Base-by-base conservation (phyloP, 2,329 filamentous ascomycete species). In the Fusarium agapanthi region DNA sequence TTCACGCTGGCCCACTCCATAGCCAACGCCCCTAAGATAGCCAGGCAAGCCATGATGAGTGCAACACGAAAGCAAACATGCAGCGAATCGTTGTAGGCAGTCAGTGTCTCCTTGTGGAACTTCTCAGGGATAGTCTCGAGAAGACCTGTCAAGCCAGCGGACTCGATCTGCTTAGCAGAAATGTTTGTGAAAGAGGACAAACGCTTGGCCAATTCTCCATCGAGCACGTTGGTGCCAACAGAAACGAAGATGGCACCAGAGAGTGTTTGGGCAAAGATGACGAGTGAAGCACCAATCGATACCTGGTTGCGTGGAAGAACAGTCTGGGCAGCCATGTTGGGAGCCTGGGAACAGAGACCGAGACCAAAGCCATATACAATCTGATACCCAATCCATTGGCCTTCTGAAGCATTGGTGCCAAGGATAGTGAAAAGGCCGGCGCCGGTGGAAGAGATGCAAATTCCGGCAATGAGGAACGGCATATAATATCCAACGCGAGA, bases 71-170 rank as follows among this genome's bases (percentile, higher is more conserved):
- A 91, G 85, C 85, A 66, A 84, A 78, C 6, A 38, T 83, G 84
- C 15, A 92, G 75, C 0, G 88, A 85, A 13, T 79, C 72, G 73
- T 91, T 91, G 80, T 92, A 92, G 1, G 86, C 88, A 15, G 62
- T 30, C 26, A 78, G 50, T 13, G 74, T 51, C 38, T 50, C 53
- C 5, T 38, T 30, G n/a, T 61, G 66, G n/a, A 69, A 53, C 30
- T 50, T 50, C 4, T 44, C 28, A 12, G 61, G 66, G 16, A 65
- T 57, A 20, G 58, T 50, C n/a, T 50, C 35, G 7, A 67, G 38
- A 32, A 71, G 53, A 8, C 54, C 37, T 16, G 61, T 66, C 20
- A 66, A 55, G 32, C 65, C 67, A 41, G 37, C 60, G 37, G 37
- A 43, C 51, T 73, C 57, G 24, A 74, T 73, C 14, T 62, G 38